Percentiles rank a stretch among this genome's conserved stretches.
These are phyloP conservation scores for Fusarium sarcochroum DNA, from an alignment of 2,329 filamentous ascomycete genomes.

Conservation along the genomic window DNA sequence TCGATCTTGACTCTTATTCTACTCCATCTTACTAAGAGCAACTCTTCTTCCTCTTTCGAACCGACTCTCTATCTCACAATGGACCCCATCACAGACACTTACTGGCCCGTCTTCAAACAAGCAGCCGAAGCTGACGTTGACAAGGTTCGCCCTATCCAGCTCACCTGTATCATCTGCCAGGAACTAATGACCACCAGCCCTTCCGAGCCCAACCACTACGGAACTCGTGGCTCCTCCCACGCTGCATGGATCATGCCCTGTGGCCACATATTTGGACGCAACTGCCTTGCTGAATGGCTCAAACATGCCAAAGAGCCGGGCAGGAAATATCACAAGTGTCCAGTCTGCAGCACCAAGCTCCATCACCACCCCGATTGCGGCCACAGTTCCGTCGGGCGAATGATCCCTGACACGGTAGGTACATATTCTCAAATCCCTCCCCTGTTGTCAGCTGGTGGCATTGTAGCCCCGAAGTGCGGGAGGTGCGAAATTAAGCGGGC, in stretches of 20 bases:
- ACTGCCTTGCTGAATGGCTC: not conserved
- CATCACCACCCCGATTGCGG: not conserved
- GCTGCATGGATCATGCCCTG: not conserved
- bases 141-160: not conserved
- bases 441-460: not conserved
- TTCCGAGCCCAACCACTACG: not conserved
- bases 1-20: not conserved
- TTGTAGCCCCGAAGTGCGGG: not conserved
- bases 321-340: not conserved
- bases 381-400: not conserved
- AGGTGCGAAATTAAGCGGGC: not conserved
- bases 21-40: not conserved
- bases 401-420: not conserved
- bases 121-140: not conserved
- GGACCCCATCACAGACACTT: conserved; percentile 1
- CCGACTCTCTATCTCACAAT: not conserved
- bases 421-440: not conserved
- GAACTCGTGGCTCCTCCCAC: not conserved
- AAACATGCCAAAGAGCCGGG: not conserved
- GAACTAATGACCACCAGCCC: not conserved
- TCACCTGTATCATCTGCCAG: not conserved
- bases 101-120: conserved; percentile 8
- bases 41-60: not conserved
- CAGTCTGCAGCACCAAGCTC: not conserved
- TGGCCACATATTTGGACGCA: not conserved